Base-by-base conservation (phyloP, 352 stramenopile species). In the Pythium biforme region DNA sequence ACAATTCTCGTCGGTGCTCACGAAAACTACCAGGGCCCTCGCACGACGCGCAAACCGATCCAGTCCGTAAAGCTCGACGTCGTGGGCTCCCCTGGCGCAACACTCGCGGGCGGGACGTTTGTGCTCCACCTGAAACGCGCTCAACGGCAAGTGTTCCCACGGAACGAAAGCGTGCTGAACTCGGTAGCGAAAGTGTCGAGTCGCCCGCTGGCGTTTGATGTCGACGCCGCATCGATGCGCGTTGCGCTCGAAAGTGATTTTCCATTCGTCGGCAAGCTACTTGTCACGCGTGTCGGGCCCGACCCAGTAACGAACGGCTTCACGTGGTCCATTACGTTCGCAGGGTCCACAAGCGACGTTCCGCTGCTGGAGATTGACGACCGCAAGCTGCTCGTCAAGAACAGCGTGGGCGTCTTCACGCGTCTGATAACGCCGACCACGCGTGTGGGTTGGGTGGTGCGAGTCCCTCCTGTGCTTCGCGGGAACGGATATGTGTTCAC, bases 251-350 rank as follows among this genome's bases (percentile, higher is more conserved):
- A 94, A 64, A 69, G 43, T 1, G 85, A 97, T 37, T 79, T 97
- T 23, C 52, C 73, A 4, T 73, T 69, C 27, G 59, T 95, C 11
- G 81, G 81, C 0, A 86, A 88, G 26, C 47, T 97, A 0, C 62
- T 92, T 9, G 90, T 97, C 8, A 66, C 62, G 3, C 83, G 90
- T 1, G 75, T 77, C 14, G 87, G 81, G 0, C 76, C 83, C 3
- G 81, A 74, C 29, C 40, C 59, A 1, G 52, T 46, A 4, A 72
- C 75, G 17, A 75, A 74, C 27, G 89, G 80, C 3, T 94, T 88
- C 57, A 90, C 80, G 37, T 97, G 89, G 89, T 87, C 76, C 22
- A 73, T 97, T 17, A 97, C 88, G 11, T 97, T 95, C 65, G 65
- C 78, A 0, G 76, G 70, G 3, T 72, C 62, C 10, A 82, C 68